A percentile compares a stretch with the other conserved stretches of the same genome.
These are phyloP conservation scores for Acrocalymma vagum DNA, from an alignment of 2,329 filamentous ascomycete species.

Conservation along the genomic window DNA sequence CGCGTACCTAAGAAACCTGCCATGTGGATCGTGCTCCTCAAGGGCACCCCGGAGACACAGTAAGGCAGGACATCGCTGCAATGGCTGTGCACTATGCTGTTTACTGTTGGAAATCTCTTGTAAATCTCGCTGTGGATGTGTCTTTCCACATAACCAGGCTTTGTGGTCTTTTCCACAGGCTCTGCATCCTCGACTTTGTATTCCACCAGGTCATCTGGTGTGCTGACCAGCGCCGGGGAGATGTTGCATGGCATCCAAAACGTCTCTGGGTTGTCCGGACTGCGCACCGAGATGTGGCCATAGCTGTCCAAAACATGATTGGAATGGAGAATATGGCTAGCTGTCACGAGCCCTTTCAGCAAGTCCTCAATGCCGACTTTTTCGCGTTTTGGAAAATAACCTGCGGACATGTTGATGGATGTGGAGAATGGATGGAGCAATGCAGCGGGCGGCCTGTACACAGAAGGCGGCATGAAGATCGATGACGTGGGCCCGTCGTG, in stretches of 20 bases:
- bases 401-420: slow-evolving; percentile 38
- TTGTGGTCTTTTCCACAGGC: slow-evolving; percentile 43
- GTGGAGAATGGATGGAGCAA: neutral
- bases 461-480: too few species aligned
- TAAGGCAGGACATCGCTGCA: slow-evolving; percentile 53
- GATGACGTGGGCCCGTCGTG: too few species aligned
- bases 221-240: slow-evolving; percentile 53
- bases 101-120: slow-evolving; percentile 53
- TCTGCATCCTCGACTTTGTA: slow-evolving; percentile 54
- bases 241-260: slow-evolving; percentile 57
- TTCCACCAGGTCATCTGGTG: slow-evolving; percentile 52
- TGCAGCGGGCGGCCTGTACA: too few species aligned
- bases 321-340: slow-evolving; percentile 62
- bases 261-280: slow-evolving; percentile 55
- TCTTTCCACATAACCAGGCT: slow-evolving; percentile 51
- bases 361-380: slow-evolving; percentile 48
- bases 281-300: slow-evolving; percentile 63
- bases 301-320: slow-evolving; percentile 63
- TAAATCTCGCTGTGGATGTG: slow-evolving; percentile 57
- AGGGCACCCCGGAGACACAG: slow-evolving; percentile 49
- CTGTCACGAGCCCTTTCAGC: slow-evolving; percentile 53
- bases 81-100: slow-evolving; percentile 56
- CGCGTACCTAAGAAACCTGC: slow-evolving; percentile 52
- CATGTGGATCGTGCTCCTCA: slow-evolving; percentile 51
- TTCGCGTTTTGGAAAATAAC: slow-evolving; percentile 49